phyloP scores from a whole-genome alignment of 768 basidiomycete genomes.

The Xanthoconium purpureum region DNA sequence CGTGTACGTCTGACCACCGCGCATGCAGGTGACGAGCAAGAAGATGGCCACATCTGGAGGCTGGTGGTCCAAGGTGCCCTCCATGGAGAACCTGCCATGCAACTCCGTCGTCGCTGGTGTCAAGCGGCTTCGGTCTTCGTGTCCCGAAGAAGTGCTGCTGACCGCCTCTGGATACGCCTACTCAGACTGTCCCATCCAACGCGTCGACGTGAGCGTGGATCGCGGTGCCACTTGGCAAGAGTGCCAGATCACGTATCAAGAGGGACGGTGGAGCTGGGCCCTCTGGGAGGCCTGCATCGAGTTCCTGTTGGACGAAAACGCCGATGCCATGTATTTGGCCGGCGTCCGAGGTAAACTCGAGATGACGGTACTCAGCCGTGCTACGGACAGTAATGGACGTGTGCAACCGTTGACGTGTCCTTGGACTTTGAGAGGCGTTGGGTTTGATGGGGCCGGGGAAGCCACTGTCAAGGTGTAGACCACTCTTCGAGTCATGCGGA shows the following conservation, averaged over 20 bases:
- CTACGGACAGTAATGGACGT: slow-evolving; percentile 46
- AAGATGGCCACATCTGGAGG: slow-evolving; percentile 22
- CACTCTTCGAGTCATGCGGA: neutral
- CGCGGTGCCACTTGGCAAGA: slow-evolving; percentile 49
- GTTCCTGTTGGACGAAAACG: slow-evolving; percentile 23
- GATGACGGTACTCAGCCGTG: slow-evolving; percentile 43
- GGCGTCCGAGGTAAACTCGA: slow-evolving; percentile 4
- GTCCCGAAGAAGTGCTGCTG: slow-evolving; percentile 24
- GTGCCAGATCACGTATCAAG: slow-evolving; percentile 54
- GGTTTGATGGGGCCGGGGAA: slow-evolving; percentile 34
- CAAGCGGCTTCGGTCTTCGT: slow-evolving; percentile 3
- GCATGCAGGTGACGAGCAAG: slow-evolving; percentile 24
- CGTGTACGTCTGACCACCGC: neutral
- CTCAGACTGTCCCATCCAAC: slow-evolving; percentile 43
- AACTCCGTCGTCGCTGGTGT: slow-evolving; percentile 54
- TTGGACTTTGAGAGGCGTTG: slow-evolving; percentile 73
- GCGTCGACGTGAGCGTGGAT: slow-evolving; percentile 52
- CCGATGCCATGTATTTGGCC: slow-evolving; percentile 8
- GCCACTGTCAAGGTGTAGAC: slow-evolving; percentile 4
- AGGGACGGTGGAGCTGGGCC: slow-evolving; percentile 72
- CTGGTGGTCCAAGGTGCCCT: slow-evolving; percentile 55
- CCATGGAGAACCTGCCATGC: slow-evolving; percentile 56
- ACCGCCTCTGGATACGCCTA: slow-evolving; percentile 57
- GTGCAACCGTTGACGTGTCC: slow-evolving; percentile 46
- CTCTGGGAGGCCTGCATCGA: slow-evolving; percentile 58